These are phyloP conservation scores for Trapa incisa DNA, from an alignment of 345 rosid species.

Conservation along the genomic window DNA sequence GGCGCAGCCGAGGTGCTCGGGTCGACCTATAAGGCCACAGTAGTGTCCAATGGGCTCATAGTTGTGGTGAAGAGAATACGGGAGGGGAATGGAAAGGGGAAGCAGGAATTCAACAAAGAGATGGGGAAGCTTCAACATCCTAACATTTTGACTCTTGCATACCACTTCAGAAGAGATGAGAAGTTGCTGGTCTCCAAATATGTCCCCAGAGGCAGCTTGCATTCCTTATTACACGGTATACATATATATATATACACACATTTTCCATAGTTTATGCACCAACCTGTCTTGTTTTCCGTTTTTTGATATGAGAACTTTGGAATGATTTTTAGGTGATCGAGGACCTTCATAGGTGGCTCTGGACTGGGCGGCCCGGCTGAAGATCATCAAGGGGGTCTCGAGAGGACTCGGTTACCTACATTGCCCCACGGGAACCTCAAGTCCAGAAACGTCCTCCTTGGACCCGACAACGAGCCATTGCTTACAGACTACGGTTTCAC, in stretches of 20 bases:
- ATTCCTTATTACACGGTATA: conserved; percentile 47
- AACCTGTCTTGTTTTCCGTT: no score
- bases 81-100: conserved; percentile 36
- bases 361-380: conserved; percentile 47
- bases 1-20: conserved; percentile 76
- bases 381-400: conserved; percentile 51
- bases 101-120: conserved; percentile 44
- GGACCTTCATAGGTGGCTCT: conserved; percentile 27
- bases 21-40: conserved; percentile 43
- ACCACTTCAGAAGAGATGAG: conserved; percentile 59
- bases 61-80: conserved; percentile 67
- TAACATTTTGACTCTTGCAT: conserved; percentile 56
- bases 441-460: conserved; percentile 64
- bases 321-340: conserved; percentile 27
- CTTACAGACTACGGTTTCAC: conserved; percentile 47
- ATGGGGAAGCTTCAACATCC: conserved; percentile 36
- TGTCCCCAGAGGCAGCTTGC: conserved; percentile 54
- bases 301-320: no score
- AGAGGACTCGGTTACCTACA: conserved; percentile 49
- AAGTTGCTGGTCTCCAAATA: conserved; percentile 48
- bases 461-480: conserved; percentile 39
- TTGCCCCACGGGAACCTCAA: conserved; percentile 82
- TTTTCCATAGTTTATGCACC: no score
- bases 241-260: no score
- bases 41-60: conserved; percentile 36